phyloP scores from a whole-genome alignment of 2,329 filamentous ascomycete species.

The Microcyclosporella mali region DNA sequence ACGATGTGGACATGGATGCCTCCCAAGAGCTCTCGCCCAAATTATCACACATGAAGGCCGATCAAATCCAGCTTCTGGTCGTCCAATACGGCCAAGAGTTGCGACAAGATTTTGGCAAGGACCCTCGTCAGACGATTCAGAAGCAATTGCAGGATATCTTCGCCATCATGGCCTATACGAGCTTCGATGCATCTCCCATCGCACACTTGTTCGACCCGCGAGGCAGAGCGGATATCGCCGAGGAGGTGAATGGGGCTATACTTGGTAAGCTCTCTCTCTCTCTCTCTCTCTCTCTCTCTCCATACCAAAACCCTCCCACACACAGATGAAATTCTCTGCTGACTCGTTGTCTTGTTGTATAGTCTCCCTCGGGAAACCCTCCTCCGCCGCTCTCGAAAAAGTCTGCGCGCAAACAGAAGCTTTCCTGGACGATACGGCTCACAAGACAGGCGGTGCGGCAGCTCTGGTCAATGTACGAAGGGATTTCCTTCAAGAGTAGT shows the following conservation, averaged over 20 bases:
- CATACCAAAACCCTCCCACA: too few species aligned
- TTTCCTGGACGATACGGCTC: slow-evolving; percentile 72
- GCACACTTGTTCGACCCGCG: slow-evolving; percentile 70
- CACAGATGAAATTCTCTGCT: slow-evolving; percentile 22
- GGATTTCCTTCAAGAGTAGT: slow-evolving; percentile 34
- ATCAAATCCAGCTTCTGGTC: slow-evolving; percentile 59
- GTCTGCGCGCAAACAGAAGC: slow-evolving; percentile 81
- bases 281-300: not conserved
- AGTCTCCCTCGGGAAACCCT: slow-evolving; percentile 89
- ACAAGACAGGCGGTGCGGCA: slow-evolving; percentile 54
- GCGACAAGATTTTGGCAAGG: slow-evolving; percentile 67
- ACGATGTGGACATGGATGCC: slow-evolving; percentile 29
- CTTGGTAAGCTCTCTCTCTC: slow-evolving; percentile 62
- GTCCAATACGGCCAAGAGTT: slow-evolving; percentile 75
- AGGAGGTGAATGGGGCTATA: slow-evolving; percentile 91
- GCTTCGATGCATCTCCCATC: slow-evolving; percentile 71
- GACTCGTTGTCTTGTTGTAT: slow-evolving; percentile 18
- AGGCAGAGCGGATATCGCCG: slow-evolving; percentile 72
- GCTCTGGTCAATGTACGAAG: slow-evolving; percentile 69
- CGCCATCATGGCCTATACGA: slow-evolving; percentile 77
- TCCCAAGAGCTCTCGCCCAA: slow-evolving; percentile 28
- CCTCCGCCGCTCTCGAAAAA: slow-evolving; percentile 75
- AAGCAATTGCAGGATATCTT: slow-evolving; percentile 78
- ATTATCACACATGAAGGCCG: slow-evolving; percentile 28
- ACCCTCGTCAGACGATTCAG: slow-evolving; percentile 62